Base-by-base conservation (phyloP, 331 rosid genomes). In the Arachis monticola region DNA sequence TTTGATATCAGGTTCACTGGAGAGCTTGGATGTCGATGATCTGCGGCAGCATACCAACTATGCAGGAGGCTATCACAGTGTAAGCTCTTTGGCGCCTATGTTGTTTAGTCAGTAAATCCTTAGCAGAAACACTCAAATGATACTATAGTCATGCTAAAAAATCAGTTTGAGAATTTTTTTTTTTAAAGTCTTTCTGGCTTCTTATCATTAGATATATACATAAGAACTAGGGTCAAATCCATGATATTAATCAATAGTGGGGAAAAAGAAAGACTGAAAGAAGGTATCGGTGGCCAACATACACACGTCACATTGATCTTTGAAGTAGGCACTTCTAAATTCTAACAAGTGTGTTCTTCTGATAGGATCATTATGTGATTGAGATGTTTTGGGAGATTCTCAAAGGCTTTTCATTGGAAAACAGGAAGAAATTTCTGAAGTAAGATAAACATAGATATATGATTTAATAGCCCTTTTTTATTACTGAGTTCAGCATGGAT, bases 1-100 rank as follows among this genome's bases (percentile, higher is more conserved):
- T 81, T 84, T 94, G 83, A 94, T 94, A 82, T 90, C 99, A 77
- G 97, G 99, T 75, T 94, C 99, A 78, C 96, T 92, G 58, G 97
- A 92, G 72, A 88, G 97, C 92, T 85, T 94, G 88, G 99, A 94
- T 85, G 87, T 94, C 74, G 97, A 92, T 78, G 97, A 94, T 81
- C 81, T 94, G 78, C 88, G 99, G 75, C 64, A 40, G 64, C 71
- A 94, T 79, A 90, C 97, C 6, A 94, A 90, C 72, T 94, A 92
- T 53, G 91, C 89, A 1, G 96, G 99, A 69, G 97, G 96, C 75
- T 94, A 92, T 77, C 88, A 92, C 69, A 84, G 85, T 52, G 99
- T 94, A 87, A 82, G 97, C 70, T 82, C 71, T 75, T 51, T 32
- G 70, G 13, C 17, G 46, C 73, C 69, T 53, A 3, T 67, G 56